Evolutionary conservation across 345 rosid genomes (phyloP).

Genomic region (Zanthoxylum bungeanum): DNA sequence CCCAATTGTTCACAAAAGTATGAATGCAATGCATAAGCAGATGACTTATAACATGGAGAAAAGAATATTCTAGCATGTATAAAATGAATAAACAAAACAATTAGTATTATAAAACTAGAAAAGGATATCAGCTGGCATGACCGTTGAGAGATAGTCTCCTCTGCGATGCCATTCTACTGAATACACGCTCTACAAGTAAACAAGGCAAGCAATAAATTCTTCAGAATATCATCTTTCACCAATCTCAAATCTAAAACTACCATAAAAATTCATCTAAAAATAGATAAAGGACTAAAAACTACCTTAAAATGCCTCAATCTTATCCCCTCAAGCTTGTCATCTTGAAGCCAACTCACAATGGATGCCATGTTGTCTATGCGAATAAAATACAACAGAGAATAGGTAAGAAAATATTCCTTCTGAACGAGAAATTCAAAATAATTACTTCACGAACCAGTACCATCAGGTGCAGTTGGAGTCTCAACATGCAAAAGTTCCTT

Average conservation of each 20-base stretch:
- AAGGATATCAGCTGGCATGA: conserved; percentile 94
- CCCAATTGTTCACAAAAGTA: background rate
- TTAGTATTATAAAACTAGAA: background rate
- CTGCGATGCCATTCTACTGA: conserved; percentile 87
- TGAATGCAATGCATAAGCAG: background rate
- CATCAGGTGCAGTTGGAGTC: conserved; percentile 32
- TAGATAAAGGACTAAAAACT: no score
- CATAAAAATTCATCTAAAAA: no score
- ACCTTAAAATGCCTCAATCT: conserved; percentile 84
- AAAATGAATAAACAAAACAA: conserved; percentile 2
- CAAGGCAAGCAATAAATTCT: conserved; percentile 10
- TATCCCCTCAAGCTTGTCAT: conserved; percentile 62
- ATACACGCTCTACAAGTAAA: conserved; percentile 55
- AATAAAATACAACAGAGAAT: background rate
- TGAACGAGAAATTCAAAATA: background rate
- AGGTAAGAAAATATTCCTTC: conserved; percentile 15
- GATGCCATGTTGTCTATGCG: conserved; percentile 34
- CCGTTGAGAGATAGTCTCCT: conserved; percentile 85
- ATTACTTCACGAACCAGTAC: conserved; percentile 26
- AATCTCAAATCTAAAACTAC: background rate
- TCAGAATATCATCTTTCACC: conserved; percentile 3
- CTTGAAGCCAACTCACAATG: conserved; percentile 70
- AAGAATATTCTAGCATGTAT: background rate
- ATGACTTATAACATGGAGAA: background rate
- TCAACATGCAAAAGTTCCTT: conserved; percentile 48